A percentile compares a stretch with the other conserved stretches of the same genome.
phyloP scores from a whole-genome alignment of 257 asterid species.

The Solanum rostratum region DNA sequence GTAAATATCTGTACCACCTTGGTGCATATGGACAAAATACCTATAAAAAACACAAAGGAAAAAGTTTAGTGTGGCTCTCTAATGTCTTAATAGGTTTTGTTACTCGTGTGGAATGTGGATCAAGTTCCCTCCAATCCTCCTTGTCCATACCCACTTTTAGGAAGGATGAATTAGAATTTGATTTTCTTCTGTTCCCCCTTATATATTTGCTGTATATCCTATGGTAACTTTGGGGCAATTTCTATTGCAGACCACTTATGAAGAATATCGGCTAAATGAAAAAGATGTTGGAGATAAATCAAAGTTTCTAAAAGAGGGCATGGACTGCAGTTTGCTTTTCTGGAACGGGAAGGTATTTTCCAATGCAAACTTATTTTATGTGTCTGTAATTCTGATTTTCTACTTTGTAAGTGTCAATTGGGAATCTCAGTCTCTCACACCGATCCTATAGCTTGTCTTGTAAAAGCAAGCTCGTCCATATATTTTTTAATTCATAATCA shows the following conservation, averaged over 20 bases:
- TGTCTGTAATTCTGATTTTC: neutral
- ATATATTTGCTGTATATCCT: neutral
- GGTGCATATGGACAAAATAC: neutral
- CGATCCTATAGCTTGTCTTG: neutral
- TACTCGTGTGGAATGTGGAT: neutral
- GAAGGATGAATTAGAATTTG: neutral
- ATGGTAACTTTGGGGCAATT: neutral
- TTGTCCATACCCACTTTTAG: neutral
- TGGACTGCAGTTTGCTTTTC: constrained; percentile 92
- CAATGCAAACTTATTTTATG: neutral
- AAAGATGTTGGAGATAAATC: constrained; percentile 82
- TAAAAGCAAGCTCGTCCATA: neutral
- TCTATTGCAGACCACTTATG: constrained; percentile 57
- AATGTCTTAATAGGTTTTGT: neutral
- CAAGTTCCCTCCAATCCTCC: neutral
- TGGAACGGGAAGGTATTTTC: constrained; percentile 73
- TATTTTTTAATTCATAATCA: neutral
- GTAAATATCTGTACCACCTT: neutral
- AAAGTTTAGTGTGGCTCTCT: neutral
- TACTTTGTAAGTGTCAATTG: neutral
- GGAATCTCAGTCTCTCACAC: neutral
- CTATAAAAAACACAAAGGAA: neutral
- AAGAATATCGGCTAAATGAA: constrained; percentile 79
- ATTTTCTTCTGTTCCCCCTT: neutral
- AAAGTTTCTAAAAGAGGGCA: constrained; percentile 98